Evolutionary conservation across 2,329 filamentous ascomycete species (phyloP), one percentile per base, ranked within the genome.

Genomic region (Aspergillus amoenus): DNA sequence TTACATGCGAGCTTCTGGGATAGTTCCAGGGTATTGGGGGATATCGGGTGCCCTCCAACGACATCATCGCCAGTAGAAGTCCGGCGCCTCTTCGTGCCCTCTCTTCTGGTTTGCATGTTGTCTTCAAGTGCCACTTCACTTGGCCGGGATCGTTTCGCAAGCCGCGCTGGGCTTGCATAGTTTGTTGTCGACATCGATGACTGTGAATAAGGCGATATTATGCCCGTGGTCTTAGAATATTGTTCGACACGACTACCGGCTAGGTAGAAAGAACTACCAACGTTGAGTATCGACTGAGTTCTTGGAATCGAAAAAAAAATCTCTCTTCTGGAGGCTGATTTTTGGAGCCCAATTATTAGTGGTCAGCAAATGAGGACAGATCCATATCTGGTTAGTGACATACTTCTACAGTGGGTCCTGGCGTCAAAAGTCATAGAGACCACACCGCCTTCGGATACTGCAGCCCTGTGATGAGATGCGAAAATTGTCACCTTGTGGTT

Each of bases 51-150:
- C 64, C 69, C 68, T 70, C 56, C 62, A 52, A 57, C 22, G 9
- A 55, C 53, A 34, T 62, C 55, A 32, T 61, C 57, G 18, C 24
- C 54, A 12, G 63, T 59, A 18, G 71, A 72, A 49, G 67, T 68
- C 44, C 71, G 67, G 52, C 69, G 69, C 22, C 69, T 64, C 55
- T 73, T 73, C n/a, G 55, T 40, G 54, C 65, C 64, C 37, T 76
- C 64, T 61, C 66, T 59, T 42, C 61, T 60, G 15, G 54, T 51
- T 21, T 47, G 58, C 47, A 55, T 58, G 52, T 66, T 70, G n/a
- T 67, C 62, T 17, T 67, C 62, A 50, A 59, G 56, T 39, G 63
- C 55, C 48, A 60, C 66, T 63, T 73, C 69, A 46, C 62, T 68
- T 47, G 61, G 62, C 52, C 66, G 65, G n/a, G 66, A 64, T 59